Evolutionary conservation across 2,329 filamentous ascomycete species (phyloP).

Genomic region (Cladorrhinum sp.): DNA sequence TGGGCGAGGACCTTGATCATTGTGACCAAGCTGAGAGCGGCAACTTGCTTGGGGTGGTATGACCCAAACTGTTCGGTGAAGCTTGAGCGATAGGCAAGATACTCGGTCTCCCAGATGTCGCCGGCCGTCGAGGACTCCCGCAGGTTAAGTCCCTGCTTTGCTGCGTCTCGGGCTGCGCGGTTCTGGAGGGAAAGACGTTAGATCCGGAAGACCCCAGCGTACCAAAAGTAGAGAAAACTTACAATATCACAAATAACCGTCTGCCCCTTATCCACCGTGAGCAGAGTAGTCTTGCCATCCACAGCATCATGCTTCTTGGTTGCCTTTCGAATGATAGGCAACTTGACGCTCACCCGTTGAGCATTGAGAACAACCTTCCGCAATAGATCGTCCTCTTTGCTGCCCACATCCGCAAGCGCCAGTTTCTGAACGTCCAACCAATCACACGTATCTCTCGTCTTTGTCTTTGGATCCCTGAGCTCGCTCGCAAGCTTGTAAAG

Average conservation of each 20-base stretch:
- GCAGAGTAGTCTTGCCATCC: too few species aligned
- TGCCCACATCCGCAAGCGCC: too few species aligned
- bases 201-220: too few species aligned
- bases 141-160: too few species aligned
- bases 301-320: not conserved
- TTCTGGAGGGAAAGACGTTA: too few species aligned
- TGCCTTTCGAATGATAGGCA: not conserved
- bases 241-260: not conserved
- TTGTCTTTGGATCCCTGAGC: too few species aligned
- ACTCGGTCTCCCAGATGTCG: not conserved
- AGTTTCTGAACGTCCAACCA: too few species aligned
- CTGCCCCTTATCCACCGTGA: not conserved
- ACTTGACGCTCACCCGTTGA: not conserved
- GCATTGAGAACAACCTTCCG: not conserved
- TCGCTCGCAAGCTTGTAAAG: too few species aligned
- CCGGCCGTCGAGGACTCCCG: too few species aligned
- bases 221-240: not conserved
- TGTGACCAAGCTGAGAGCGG: not conserved
- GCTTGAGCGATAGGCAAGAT: conserved; percentile 7
- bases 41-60: conserved; percentile 7
- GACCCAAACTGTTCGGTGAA: conserved; percentile 3
- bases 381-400: too few species aligned
- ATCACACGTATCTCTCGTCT: too few species aligned
- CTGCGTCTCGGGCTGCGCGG: too few species aligned
- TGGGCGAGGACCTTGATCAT: conserved; percentile 14